Evolutionary conservation across 164 flowering plant genomes (phyloP).

Genomic region (Liquidambar formosana): DNA sequence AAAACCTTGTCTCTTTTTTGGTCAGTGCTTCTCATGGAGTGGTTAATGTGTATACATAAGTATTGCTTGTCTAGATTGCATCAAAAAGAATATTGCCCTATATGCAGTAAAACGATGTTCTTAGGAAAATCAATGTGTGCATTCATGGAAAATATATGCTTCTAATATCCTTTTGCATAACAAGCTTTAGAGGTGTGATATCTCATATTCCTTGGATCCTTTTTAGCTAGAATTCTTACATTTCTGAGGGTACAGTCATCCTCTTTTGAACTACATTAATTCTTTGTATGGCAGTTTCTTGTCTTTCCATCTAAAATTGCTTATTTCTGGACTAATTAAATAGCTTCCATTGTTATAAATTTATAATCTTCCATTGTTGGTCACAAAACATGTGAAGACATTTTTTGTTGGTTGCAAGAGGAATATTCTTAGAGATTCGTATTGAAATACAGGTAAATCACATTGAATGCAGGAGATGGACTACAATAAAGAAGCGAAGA

Average conservation of each 20-base stretch:
- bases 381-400: neutral
- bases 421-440: conserved; percentile 70
- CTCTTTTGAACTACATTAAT: neutral
- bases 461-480: conserved; percentile 99
- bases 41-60: neutral
- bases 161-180: no score
- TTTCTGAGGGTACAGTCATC: neutral
- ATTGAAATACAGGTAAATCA: conserved; percentile 99
- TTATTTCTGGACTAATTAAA: neutral
- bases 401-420: conserved; percentile 18
- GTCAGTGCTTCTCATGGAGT: neutral
- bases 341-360: neutral
- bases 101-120: neutral
- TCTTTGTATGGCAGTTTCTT: neutral
- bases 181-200: no score
- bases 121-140: neutral
- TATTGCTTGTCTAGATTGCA: no score
- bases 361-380: neutral
- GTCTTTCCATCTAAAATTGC: neutral
- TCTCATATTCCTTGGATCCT: no score
- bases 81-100: neutral
- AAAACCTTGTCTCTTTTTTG: neutral
- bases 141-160: no score
- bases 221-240: neutral
- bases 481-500: conserved; percentile 81